phyloP scores from a whole-genome alignment of 129 eudicot genomes.

The Tagetes erecta region DNA sequence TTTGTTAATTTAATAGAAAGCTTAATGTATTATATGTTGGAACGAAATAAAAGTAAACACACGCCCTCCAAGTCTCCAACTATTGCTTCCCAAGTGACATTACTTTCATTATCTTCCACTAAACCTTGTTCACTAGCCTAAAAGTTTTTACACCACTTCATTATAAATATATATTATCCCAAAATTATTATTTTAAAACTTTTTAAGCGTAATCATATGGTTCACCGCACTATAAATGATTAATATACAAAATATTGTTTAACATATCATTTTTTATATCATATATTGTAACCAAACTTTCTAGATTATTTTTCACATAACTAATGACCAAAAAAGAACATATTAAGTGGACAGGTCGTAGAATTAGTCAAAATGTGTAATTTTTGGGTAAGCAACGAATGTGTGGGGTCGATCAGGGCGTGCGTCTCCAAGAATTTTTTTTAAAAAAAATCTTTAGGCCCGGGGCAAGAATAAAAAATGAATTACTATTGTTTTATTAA shows the following conservation, averaged over 20 bases:
- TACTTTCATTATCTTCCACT: slow-evolving; percentile 33
- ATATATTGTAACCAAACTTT: neutral
- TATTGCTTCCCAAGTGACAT: slow-evolving; percentile 21
- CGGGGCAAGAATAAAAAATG: too few species aligned
- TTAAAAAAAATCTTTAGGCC: too few species aligned
- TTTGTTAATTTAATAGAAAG: too few species aligned
- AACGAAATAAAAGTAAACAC: neutral
- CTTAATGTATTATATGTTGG: too few species aligned
- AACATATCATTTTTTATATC: neutral
- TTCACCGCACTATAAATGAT: slow-evolving; percentile 17
- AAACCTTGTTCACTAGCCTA: slow-evolving; percentile 28
- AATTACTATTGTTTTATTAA: too few species aligned
- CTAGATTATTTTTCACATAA: neutral
- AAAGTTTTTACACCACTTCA: slow-evolving; percentile 25
- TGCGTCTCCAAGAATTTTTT: too few species aligned
- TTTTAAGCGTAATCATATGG: slow-evolving; percentile 29
- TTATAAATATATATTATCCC: slow-evolving; percentile 1
- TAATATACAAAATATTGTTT: neutral
- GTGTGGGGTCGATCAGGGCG: too few species aligned
- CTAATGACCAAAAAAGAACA: too few species aligned
- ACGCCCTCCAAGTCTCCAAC: slow-evolving; percentile 13
- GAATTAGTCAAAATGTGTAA: neutral
- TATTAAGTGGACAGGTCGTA: neutral
- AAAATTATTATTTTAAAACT: slow-evolving; percentile 2
- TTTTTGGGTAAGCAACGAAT: too few species aligned